Evolutionary conservation across 345 rosid species (phyloP).

Genomic region (Gossypium herbaceum): DNA sequence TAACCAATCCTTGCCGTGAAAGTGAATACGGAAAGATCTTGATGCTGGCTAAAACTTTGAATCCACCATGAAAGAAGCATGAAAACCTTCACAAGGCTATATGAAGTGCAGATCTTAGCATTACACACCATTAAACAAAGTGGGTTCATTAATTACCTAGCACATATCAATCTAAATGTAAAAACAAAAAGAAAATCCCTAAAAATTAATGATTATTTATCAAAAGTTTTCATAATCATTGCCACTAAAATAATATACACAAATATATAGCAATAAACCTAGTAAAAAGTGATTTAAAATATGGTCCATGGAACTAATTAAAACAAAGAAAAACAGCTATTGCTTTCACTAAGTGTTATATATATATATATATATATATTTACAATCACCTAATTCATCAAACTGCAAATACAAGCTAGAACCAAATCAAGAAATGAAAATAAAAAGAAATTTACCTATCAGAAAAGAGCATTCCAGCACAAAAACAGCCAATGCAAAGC

Average conservation of each 20-base stretch:
- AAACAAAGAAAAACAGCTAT: neutral
- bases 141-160: neutral
- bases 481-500: conserved; percentile 86
- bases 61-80: neutral
- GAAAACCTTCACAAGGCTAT: neutral
- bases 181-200: neutral
- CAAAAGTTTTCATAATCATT: conserved; percentile 10
- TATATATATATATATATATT: neutral
- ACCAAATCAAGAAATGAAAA: conserved; percentile 1
- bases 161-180: neutral
- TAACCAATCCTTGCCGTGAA: neutral
- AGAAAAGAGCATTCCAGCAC: conserved; percentile 89
- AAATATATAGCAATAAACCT: neutral
- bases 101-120: conserved; percentile 12
- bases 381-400: neutral
- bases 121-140: conserved; percentile 9
- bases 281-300: neutral
- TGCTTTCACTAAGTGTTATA: too few species aligned
- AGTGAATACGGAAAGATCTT: neutral
- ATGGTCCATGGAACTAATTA: conserved; percentile 1
- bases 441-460: conserved; percentile 41
- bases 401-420: neutral
- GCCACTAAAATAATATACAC: neutral
- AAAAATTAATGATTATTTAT: neutral
- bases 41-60: neutral